Conservation (phyloP, 805 yeast species). For the Diddensiella transvaalensis region DNA sequence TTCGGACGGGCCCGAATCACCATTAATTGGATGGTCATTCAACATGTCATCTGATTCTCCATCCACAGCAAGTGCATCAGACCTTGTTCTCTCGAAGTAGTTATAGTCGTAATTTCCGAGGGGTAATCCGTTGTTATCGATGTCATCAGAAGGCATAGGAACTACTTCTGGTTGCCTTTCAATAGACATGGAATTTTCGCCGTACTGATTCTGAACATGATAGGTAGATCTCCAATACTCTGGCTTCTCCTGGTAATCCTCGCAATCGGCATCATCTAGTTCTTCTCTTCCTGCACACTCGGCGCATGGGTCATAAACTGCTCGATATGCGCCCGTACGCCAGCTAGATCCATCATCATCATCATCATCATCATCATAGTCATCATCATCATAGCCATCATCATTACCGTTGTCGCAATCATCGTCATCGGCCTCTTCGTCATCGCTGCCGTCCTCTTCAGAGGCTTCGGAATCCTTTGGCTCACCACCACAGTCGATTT, state of each 20-base stretch:
- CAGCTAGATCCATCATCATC: not conserved
- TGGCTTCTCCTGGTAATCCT: constrained; percentile 1
- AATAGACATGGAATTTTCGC: too few species aligned
- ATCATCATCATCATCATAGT: not conserved
- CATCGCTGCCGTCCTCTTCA: not conserved
- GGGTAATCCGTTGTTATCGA: not conserved
- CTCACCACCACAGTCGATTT: too few species aligned
- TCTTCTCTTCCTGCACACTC: constrained; percentile 4
- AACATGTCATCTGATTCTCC: too few species aligned
- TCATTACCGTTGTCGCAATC: not conserved
- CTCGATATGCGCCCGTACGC: not conserved
- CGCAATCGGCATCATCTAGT: constrained; percentile 1
- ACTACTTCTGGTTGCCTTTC: too few species aligned
- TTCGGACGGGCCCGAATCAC: too few species aligned
- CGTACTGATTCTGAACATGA: too few species aligned
- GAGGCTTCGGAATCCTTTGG: not conserved
- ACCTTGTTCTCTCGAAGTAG: not conserved
- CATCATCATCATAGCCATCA: constrained; percentile 1
- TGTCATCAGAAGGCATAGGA: not conserved
- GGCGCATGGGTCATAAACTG: not conserved
- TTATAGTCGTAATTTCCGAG: not conserved
- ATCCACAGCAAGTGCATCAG: too few species aligned
- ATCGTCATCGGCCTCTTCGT: constrained; percentile 2
- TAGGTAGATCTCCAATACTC: too few species aligned
- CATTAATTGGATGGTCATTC: too few species aligned